These are phyloP conservation scores for Coemansia sp. DNA, from an alignment of 192 early-diverging fungal genomes.

Conservation along the genomic window DNA sequence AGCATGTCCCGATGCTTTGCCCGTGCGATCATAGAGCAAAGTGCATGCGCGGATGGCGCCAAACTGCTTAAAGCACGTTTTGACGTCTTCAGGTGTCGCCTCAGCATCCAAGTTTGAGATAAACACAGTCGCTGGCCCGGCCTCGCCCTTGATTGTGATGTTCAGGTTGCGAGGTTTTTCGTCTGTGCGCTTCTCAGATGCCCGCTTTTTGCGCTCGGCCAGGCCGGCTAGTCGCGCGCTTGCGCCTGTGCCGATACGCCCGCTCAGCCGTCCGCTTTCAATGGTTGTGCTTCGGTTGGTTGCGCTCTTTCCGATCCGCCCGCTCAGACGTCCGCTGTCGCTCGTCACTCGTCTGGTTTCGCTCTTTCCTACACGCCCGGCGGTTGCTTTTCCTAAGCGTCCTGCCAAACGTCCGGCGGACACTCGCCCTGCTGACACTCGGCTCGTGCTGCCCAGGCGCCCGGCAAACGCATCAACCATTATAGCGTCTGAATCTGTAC, in stretches of 20 bases:
- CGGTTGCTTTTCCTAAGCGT: too few species aligned
- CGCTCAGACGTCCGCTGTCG: slow-evolving; percentile 1
- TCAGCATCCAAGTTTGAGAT: slow-evolving; percentile 52
- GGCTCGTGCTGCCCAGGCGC: slow-evolving; percentile 19
- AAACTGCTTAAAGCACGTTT: slow-evolving; percentile 56
- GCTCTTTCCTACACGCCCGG: too few species aligned
- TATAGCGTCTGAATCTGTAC: slow-evolving; percentile 3
- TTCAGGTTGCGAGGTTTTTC: slow-evolving; percentile 10
- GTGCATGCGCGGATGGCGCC: slow-evolving; percentile 50
- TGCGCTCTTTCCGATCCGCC: not conserved
- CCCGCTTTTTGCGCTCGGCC: slow-evolving; percentile 11
- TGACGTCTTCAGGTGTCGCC: slow-evolving; percentile 53
- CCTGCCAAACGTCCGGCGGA: too few species aligned
- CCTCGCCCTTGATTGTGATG: slow-evolving; percentile 47
- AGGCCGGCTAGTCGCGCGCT: slow-evolving; percentile 16
- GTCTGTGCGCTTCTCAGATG: not conserved
- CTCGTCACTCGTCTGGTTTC: too few species aligned
- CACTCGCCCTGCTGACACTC: not conserved
- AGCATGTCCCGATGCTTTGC: slow-evolving; percentile 50
- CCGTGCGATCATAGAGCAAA: slow-evolving; percentile 42
- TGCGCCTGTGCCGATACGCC: not conserved
- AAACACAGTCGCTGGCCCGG: slow-evolving; percentile 43
- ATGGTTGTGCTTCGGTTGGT: not conserved
- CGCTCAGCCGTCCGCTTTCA: slow-evolving; percentile 2
- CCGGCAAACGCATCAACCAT: slow-evolving; percentile 15